Evolutionary conservation across 176 grass and related monocot species (phyloP).

Genomic region (Oryza punctata): DNA sequence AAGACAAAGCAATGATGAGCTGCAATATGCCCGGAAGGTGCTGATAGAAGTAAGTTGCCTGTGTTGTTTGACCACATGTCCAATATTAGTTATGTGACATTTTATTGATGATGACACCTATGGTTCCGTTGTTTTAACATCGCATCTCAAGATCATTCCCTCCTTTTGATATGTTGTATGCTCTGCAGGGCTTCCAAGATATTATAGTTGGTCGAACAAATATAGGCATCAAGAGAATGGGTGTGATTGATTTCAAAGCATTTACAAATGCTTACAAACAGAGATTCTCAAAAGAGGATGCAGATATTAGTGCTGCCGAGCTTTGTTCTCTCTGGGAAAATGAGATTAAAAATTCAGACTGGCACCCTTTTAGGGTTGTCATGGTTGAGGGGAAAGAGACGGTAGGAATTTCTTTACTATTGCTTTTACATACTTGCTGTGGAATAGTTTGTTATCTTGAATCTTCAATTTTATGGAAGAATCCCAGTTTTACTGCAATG

Average conservation of each 20-base stretch:
- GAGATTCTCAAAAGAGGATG: conserved; percentile 37
- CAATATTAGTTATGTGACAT: neutral
- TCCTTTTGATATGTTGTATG: neutral
- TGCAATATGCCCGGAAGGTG: conserved; percentile 63
- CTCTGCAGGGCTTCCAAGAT: conserved; percentile 15
- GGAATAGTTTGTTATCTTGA: neutral
- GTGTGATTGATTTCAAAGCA: conserved; percentile 59
- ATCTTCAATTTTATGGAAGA: neutral
- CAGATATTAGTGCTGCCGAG: neutral
- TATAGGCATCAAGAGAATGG: conserved; percentile 62
- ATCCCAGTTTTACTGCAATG: neutral
- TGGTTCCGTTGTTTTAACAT: neutral
- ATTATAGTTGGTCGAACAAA: neutral
- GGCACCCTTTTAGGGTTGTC: conserved; percentile 65
- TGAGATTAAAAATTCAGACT: conserved; percentile 52
- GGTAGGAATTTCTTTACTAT: conserved; percentile 23
- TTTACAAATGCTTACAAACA: conserved; percentile 46
- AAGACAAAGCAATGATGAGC: conserved; percentile 61
- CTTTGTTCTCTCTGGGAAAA: conserved; percentile 58
- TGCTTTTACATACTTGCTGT: neutral
- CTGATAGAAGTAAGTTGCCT: conserved; percentile 44
- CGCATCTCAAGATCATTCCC: neutral
- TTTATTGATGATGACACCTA: neutral
- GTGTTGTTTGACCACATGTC: neutral
- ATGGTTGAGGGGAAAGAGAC: conserved; percentile 37